phyloP scores from a whole-genome alignment of 495 filamentous ascomycete species.

The Cercophora newfieldiana region DNA sequence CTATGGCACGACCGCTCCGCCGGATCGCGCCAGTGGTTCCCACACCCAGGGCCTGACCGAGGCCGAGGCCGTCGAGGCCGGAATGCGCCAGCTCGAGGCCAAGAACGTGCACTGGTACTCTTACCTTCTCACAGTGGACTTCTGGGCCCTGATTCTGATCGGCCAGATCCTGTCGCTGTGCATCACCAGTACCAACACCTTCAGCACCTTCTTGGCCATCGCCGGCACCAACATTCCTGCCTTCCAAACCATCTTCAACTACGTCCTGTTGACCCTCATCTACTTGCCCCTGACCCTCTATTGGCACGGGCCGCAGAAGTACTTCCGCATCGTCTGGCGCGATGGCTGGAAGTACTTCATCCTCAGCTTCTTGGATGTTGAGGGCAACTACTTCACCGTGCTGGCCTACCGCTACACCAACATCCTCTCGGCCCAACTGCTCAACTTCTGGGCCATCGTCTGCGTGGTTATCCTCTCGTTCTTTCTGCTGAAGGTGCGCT shows the following conservation, averaged over 20 bases:
- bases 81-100: slow-evolving; percentile 46
- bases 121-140: slow-evolving; percentile 80
- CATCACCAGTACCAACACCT: slow-evolving; percentile 87
- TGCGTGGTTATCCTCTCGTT: slow-evolving; percentile 87
- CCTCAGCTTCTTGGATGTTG: slow-evolving; percentile 86
- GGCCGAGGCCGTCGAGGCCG: slow-evolving; percentile 36
- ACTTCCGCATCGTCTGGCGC: slow-evolving; percentile 57
- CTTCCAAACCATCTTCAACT: slow-evolving; percentile 95
- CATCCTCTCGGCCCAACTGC: slow-evolving; percentile 86
- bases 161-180: slow-evolving; percentile 87
- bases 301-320: slow-evolving; percentile 73
- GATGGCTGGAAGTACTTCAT: slow-evolving; percentile 96
- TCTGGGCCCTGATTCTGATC: slow-evolving; percentile 77
- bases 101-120: slow-evolving; percentile 65
- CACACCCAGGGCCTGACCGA: slow-evolving; percentile 25
- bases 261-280: slow-evolving; percentile 76
- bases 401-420: slow-evolving; percentile 92
- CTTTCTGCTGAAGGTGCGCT: slow-evolving; percentile 78
- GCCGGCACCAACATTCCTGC: slow-evolving; percentile 84
- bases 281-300: slow-evolving; percentile 84
- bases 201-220: slow-evolving; percentile 69
- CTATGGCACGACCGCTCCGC: slow-evolving; percentile 18
- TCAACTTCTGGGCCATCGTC: slow-evolving; percentile 99
- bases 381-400: slow-evolving; percentile 97
- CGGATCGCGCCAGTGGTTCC: slow-evolving; percentile 8